Evolutionary conservation across 1,139 yeast genomes (phyloP), one percentile per base, ranked within the genome.

Genomic region (Candida dubliniensis): DNA sequence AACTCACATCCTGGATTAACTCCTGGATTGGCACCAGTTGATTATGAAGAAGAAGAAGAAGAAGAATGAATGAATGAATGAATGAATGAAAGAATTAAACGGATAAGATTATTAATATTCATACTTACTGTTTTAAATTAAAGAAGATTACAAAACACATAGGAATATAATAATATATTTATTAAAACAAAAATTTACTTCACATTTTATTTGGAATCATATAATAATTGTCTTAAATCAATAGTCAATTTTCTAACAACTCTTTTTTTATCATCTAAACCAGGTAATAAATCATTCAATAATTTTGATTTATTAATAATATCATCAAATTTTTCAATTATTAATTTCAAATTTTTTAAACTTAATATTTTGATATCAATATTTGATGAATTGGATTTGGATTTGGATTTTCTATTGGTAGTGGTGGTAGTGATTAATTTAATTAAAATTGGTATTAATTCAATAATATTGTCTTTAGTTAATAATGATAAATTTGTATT

Each of bases 1-100:
- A 64, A 69, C 48, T 64, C 76, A 9, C 76, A 75, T 54, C 83
- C 89, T 38, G 95, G 95, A 11, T 72, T 89, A 46, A 89, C 96
- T 0, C 96, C 96, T 1, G 96, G 96, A 44, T 75, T 89, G 63
- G 96, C 96, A 0, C 96, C 96, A 12, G 95, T 88, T 15, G 96
- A 84, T 41, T 76, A 75, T 53, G 74, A 76, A 46, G 81, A 76
- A 45, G 64, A 69, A 8, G 77, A 71, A 41, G 69, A 68, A 14
- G 75, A 71, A 42, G 63, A 18, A 18, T 18, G 23, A 18, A 18
- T 18, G 5, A 18, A 18, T 4, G n/a, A n/a, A n/a, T n/a, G n/a
- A 18, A 18, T 18, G 23, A 18, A 18, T 18, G 5, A 18, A 18
- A 18, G n/a, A n/a, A n/a, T n/a, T n/a, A n/a, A n/a, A n/a, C n/a